Percentiles rank a stretch among this genome's conserved stretches.
Conservation (phyloP, 2,329 filamentous ascomycete species). For the Didymella arachidicola region DNA sequence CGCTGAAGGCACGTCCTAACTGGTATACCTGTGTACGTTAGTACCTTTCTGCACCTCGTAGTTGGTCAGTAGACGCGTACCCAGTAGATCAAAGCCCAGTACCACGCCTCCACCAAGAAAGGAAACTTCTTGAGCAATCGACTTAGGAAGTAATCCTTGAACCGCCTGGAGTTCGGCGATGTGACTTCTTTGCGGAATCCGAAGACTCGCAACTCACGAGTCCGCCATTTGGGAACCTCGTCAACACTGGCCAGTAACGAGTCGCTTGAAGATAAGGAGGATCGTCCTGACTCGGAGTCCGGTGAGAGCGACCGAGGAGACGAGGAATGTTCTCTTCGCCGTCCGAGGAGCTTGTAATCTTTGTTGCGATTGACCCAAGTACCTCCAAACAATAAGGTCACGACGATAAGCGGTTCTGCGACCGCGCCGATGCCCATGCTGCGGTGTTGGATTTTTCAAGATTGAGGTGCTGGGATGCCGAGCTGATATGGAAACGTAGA, state of each 20-base stretch:
- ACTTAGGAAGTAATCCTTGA: conserved; percentile 67
- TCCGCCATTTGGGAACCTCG: conserved; percentile 56
- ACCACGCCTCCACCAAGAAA: conserved; percentile 78
- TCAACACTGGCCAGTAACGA: conserved; percentile 54
- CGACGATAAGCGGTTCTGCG: conserved; percentile 68
- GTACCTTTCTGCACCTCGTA: background rate
- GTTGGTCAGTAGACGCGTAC: conserved; percentile 55
- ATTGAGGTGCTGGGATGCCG: background rate
- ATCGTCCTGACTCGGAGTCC: conserved; percentile 51
- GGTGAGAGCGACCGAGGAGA: conserved; percentile 50
- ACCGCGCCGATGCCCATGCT: conserved; percentile 65
- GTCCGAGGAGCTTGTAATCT: conserved; percentile 47
- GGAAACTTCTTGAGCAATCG: conserved; percentile 71
- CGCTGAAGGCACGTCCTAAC: conserved; percentile 74
- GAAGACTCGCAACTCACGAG: conserved; percentile 58
- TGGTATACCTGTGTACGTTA: conserved; percentile 69
- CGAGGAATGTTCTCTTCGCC: conserved; percentile 28
- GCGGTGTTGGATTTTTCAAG: background rate
- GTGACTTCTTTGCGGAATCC: conserved; percentile 58
- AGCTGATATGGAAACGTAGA: background rate
- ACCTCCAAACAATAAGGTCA: conserved; percentile 66
- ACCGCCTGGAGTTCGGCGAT: conserved; percentile 69
- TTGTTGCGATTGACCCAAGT: conserved; percentile 67
- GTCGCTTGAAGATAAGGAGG: conserved; percentile 52
- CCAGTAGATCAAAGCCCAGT: conserved; percentile 80